A percentile compares a stretch with the other conserved stretches of the same genome.
These are phyloP conservation scores for Fusarium guadeloupense DNA, from an alignment of 2,329 filamentous ascomycete genomes.

Conservation along the genomic window DNA sequence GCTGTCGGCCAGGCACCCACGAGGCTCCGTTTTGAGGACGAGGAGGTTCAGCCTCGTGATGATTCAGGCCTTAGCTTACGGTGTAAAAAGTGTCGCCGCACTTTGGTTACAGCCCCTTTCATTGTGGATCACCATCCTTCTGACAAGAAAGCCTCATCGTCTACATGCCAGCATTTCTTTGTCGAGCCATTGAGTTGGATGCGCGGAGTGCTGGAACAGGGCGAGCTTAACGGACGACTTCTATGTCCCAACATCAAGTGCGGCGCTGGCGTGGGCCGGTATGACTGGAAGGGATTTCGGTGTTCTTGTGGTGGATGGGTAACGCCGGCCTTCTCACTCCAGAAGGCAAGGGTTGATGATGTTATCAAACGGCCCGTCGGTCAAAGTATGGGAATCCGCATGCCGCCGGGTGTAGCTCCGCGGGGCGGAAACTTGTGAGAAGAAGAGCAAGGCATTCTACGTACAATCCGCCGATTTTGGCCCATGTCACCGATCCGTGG, in stretches of 20 bases:
- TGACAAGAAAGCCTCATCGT: constrained; percentile 24
- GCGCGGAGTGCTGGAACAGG: constrained; percentile 81
- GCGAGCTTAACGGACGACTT: constrained; percentile 83
- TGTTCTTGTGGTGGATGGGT: constrained; percentile 94
- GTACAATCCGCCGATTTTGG: not conserved
- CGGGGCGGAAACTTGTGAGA: constrained; percentile 49
- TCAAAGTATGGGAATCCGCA: constrained; percentile 59
- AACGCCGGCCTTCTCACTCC: constrained; percentile 87
- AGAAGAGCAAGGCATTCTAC: not conserved
- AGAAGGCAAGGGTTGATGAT: constrained; percentile 84
- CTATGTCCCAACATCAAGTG: constrained; percentile 84
- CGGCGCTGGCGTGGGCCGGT: constrained; percentile 85
- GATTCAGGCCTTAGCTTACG: constrained; percentile 60
- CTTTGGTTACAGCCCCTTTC: constrained; percentile 66
- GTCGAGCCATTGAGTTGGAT: constrained; percentile 96
- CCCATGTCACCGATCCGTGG: constrained; percentile 11
- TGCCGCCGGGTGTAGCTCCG: constrained; percentile 58
- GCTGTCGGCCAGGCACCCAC: constrained; percentile 83
- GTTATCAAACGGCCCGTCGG: constrained; percentile 41
- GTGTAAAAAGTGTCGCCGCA: constrained; percentile 89
- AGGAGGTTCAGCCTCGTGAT: constrained; percentile 58
- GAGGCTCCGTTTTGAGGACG: constrained; percentile 84
- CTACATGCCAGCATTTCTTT: constrained; percentile 83
- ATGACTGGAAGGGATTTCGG: constrained; percentile 94
- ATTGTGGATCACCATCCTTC: constrained; percentile 69